Evolutionary conservation across 306 rosid genomes (phyloP).

Genomic region (Vicia faba): DNA sequence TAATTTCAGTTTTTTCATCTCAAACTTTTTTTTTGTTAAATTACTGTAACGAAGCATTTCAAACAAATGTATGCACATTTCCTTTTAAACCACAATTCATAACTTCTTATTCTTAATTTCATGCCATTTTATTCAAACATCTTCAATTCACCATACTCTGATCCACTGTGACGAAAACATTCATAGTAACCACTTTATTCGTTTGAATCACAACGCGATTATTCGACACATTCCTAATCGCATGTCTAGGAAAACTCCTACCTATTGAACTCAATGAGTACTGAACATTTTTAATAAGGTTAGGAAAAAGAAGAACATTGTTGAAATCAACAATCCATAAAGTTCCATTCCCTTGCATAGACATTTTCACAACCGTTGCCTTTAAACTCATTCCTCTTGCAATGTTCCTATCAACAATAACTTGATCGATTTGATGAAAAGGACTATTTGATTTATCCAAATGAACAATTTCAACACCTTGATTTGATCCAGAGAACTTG

Average conservation of each 20-base stretch:
- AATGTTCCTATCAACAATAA: constrained; percentile 69
- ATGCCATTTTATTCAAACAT: constrained; percentile 22
- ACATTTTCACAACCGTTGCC: constrained; percentile 60
- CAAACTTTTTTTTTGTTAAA: no score
- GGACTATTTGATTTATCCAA: constrained; percentile 60
- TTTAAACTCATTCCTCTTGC: constrained; percentile 68
- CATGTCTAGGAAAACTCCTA: constrained; percentile 55
- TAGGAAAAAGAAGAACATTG: no score
- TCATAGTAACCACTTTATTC: constrained; percentile 47
- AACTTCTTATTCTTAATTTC: constrained; percentile 6
- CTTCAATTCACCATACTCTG: constrained; percentile 50
- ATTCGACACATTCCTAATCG: constrained; percentile 57
- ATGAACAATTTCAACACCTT: no score
- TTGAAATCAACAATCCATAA: no score
- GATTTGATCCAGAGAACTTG: no score
- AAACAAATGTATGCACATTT: no score
- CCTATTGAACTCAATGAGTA: constrained; percentile 46
- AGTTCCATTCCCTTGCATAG: no score
- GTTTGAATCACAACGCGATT: constrained; percentile 71
- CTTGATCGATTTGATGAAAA: constrained; percentile 69
- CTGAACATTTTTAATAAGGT: no score
- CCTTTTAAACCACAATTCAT: no score
- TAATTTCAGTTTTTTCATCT: no score
- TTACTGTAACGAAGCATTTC: no score
- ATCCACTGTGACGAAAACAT: constrained; percentile 61